Percentiles rank a stretch among this genome's conserved stretches.
Evolutionary conservation across 768 basidiomycete species (phyloP).

Genomic region (Boletus pseudopeckii): DNA sequence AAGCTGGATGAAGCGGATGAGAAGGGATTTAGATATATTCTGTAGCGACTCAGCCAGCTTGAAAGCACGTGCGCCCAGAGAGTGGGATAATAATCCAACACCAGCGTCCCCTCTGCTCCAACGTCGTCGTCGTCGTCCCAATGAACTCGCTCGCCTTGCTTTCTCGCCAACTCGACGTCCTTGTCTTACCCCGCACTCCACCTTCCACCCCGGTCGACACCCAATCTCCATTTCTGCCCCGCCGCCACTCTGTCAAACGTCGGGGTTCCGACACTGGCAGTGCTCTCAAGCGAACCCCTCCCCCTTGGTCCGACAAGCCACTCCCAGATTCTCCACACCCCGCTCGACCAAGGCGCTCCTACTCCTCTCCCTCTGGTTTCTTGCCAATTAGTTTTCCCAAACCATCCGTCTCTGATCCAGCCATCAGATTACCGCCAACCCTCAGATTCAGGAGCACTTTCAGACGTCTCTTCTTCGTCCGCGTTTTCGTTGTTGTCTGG

Average conservation of each 20-base stretch:
- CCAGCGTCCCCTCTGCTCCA: too few relatives aligned
- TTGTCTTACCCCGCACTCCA: slow-evolving; percentile 58
- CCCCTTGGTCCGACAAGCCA: slow-evolving; percentile 53
- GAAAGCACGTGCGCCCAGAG: slow-evolving; percentile 3
- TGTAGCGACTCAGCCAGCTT: slow-evolving; percentile 25
- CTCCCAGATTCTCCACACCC: slow-evolving; percentile 33
- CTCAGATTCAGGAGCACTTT: slow-evolving; percentile 41
- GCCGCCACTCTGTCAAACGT: slow-evolving; percentile 22
- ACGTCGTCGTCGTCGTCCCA: neutral
- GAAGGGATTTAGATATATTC: slow-evolving; percentile 46
- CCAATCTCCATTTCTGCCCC: slow-evolving; percentile 29
- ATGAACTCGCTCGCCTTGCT: slow-evolving; percentile 86
- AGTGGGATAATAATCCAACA: neutral
- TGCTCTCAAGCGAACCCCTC: slow-evolving; percentile 46
- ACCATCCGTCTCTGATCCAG: slow-evolving; percentile 29
- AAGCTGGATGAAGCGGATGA: slow-evolving; percentile 34
- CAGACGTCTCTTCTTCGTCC: slow-evolving; percentile 66
- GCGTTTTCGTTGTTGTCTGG: slow-evolving; percentile 68
- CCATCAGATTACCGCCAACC: slow-evolving; percentile 36
- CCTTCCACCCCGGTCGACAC: slow-evolving; percentile 53
- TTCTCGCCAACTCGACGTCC: slow-evolving; percentile 77
- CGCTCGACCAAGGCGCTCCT: slow-evolving; percentile 51
- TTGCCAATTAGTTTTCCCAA: slow-evolving; percentile 36
- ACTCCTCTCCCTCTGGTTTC: slow-evolving; percentile 59
- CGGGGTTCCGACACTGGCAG: slow-evolving; percentile 26